Evolutionary conservation across 495 filamentous ascomycete species (phyloP).

Genomic region (Aspergillus sclerotioniger): DNA sequence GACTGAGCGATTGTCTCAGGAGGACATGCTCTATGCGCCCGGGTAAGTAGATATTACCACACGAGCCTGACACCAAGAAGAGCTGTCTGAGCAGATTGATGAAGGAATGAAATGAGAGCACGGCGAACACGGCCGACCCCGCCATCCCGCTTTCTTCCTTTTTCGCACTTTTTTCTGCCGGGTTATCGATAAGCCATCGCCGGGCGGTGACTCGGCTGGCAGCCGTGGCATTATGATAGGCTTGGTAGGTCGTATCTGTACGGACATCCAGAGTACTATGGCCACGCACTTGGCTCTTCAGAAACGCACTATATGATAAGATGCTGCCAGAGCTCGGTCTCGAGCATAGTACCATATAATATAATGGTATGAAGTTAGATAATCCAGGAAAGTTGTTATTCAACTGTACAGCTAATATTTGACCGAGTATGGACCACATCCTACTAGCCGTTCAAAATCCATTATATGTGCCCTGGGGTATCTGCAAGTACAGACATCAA

Average conservation of each 20-base stretch:
- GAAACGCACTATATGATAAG: slow-evolving; percentile 8
- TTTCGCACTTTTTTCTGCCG: slow-evolving; percentile 12
- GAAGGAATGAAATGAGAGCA: slow-evolving; percentile 2
- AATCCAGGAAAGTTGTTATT: background rate
- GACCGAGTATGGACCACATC: background rate
- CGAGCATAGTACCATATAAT: too few species aligned
- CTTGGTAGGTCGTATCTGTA: too few species aligned
- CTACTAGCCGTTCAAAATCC: slow-evolving; percentile 15
- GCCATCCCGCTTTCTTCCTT: slow-evolving; percentile 11
- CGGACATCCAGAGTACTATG: background rate
- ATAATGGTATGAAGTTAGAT: background rate
- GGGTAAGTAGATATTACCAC: background rate
- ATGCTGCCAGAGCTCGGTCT: too few species aligned
- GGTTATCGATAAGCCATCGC: slow-evolving; percentile 22
- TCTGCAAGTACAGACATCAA: slow-evolving; percentile 25
- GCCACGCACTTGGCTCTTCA: slow-evolving; percentile 8
- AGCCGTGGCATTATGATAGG: slow-evolving; percentile 13
- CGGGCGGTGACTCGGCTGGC: slow-evolving; percentile 4
- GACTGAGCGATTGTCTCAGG: background rate
- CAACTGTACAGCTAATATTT: background rate
- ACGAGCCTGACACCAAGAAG: background rate
- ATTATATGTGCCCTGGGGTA: slow-evolving; percentile 24
- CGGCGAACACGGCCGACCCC: slow-evolving; percentile 8
- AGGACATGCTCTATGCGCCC: background rate
- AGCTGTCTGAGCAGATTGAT: background rate